Base-by-base conservation (phyloP, 805 yeast genomes). In the Metschnikowia hibisci region DNA sequence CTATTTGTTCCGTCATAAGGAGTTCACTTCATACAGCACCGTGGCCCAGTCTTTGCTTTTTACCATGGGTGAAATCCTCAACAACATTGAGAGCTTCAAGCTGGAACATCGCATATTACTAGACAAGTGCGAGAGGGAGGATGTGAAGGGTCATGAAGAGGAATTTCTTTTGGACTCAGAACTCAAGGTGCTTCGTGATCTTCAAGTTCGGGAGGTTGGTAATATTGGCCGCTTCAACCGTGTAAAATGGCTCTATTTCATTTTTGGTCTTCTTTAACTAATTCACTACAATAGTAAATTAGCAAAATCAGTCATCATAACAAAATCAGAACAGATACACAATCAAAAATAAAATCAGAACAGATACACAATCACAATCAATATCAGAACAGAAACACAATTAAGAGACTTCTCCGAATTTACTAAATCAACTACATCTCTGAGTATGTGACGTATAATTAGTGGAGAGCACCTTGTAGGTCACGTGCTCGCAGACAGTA, bases 41-140 rank as follows among this genome's bases (percentile, higher is more conserved):
- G 50, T 78, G 32, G 54, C 58, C 13, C 64, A 70, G 36, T 64
- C 76, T 15, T 54, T 84, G 25, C 56, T 77, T 39, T 79, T 66
- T 54, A 76, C 76, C 49, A 78, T 81, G 69, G 81, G 76, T 3
- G 72, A 71, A 45, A 58, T 71, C 7, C 66, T 82, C 51, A 66
- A 71, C 35, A 68, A 73, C 34, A 63, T 84, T 49, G 79, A 75
- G 41, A 60, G 62, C 13, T 57, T 81, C 44, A 82, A 86, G 48
- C 62, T 62, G 18, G 82, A 80, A 28, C 81, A 88, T 59, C 69
- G 76, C 28, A 80, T 83, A 6, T 71, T 91, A 44, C 67, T 90
- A 42, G 82, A 82, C 23, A 91, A 91, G 62, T 81, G 90, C 44
- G 84, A 83, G 50, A 77, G 99, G 64, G 95, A 85, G 48, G 98